Evolutionary conservation across 2,329 filamentous ascomycete genomes (phyloP), one percentile per base, ranked within the genome.

Genomic region (Macrophomina phaseolina): DNA sequence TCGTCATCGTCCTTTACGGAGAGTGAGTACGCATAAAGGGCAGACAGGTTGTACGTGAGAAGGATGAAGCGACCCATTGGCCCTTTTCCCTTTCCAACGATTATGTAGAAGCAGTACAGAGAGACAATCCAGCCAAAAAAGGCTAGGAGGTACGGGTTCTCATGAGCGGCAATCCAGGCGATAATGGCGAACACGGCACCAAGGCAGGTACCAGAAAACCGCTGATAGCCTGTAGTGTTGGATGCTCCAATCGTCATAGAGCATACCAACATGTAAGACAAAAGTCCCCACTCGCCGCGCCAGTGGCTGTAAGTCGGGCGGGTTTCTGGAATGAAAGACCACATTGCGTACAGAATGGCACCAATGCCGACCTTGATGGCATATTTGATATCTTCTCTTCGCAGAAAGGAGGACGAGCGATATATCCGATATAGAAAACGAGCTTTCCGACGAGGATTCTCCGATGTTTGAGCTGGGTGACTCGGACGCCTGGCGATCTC

Each of bases 181-280:
- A 91, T 70, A 38, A 94, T 85, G 0, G 94, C 92, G 69, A 90
- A 90, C 1, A 85, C 76, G 6, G 93, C 93, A 18, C 95, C 95
- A 45, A 96, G 83, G 40, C 93, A 84, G 1, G 94, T 99, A 67
- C 94, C 95, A 8, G 92, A 83, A 75, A 98, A 94, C 71, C 95
- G 89, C 58, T 94, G 89, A 74, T 89, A 89, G 4, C 93, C 94
- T 0, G 94, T 97, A 1, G 94, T 97, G 77, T 98, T 99, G 30
- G 93, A 92, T 7, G 95, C 93, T 34, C 95, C 95, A 28, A 97
- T 94, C 0, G 94, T 99, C 93, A 97, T 98, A 45, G 92, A 93
- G 76, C 94, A 97, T 30, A 99, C 95, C 75, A 98, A 89, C 94
- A 98, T 98, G 82, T 97, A 98, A 0, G 93, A 97, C 65, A 99